Base-by-base conservation (phyloP, 176 grass and related monocot species). In the Oryza officinalis region DNA sequence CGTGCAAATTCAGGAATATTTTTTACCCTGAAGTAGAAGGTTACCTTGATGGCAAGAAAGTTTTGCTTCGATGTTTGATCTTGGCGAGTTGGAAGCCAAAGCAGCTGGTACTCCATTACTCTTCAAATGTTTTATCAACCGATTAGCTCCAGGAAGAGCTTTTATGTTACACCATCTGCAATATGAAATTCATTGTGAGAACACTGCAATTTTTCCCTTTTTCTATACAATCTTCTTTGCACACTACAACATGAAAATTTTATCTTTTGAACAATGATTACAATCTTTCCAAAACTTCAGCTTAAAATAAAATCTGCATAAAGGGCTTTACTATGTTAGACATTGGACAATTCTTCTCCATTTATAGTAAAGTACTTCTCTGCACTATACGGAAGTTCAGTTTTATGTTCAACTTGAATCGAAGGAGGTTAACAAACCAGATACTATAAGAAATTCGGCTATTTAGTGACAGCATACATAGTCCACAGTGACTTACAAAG, bases 51-150 rank as follows among this genome's bases (percentile, higher is more conserved):
- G 93, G 49, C 84, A 92, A 71, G 93, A 90, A 86, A 95, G 88
- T 82, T 98, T 98, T 40, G 80, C 78, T 75, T 95, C 91, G 71
- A 98, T 79, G 49, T 93, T 93, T 82, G 89, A 93, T 90, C 82
- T 98, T 82, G 96, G 87, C 25, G 93, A 98, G 85, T 98, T 98
- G 38, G 91, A 98, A 85, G 89, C 96, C 87, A 98, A 88, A 87
- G 91, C 91, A 72, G 89, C 84, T 69, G 91, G 87, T 18, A 98
- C 88, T 23, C 71, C 63, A 66, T 88, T 92, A 75, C 37, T 88
- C 84, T 60, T 92, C 47, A 95, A 81, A 98, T 98, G 91, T 75
- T 88, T 87, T 72, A 98, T 75, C 57, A 93, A 83, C 4, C 96
- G 85, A 82, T 86, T 90, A 88, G 96, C 91, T 85, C 96, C 89